Conservation (phyloP, 23 red algal species). For the Gracilaria domingensis region DNA sequence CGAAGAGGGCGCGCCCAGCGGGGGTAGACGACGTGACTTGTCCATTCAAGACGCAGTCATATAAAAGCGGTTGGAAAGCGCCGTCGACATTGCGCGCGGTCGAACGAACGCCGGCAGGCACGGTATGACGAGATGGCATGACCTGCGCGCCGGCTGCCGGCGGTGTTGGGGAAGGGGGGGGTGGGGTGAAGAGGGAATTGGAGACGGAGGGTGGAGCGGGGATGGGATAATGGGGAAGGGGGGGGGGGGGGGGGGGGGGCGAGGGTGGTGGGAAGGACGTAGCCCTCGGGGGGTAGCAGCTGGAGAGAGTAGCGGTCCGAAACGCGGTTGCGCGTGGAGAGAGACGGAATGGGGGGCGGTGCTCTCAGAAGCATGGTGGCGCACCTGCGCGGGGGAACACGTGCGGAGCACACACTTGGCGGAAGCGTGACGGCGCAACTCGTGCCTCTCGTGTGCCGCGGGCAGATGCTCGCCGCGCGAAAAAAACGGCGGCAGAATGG, state of each 20-base stretch:
- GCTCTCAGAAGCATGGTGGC: too few species aligned
- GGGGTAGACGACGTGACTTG: constrained; percentile 29
- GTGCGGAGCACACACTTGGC: too few species aligned
- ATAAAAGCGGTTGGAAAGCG: background rate
- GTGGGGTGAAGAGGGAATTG: background rate
- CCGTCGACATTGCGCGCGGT: background rate
- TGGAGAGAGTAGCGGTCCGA: too few species aligned
- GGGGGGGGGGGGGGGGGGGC: background rate
- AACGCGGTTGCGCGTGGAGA: too few species aligned
- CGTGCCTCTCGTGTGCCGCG: too few species aligned
- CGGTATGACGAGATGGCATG: constrained; percentile 13
- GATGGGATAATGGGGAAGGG: background rate
- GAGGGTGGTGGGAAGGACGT: background rate
- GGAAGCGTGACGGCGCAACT: too few species aligned
- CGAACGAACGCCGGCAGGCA: background rate
- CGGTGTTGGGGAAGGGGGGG: background rate
- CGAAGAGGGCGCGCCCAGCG: constrained; percentile 30
- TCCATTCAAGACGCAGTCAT: constrained; percentile 14
- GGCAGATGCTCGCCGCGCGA: too few species aligned
- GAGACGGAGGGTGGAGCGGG: background rate
- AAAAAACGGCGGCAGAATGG: too few species aligned
- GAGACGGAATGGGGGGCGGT: too few species aligned
- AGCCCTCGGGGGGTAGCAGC: too few species aligned
- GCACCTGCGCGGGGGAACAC: too few species aligned
- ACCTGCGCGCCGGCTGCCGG: constrained; percentile 1